phyloP scores from a whole-genome alignment of 768 basidiomycete genomes.

The Tricholoma matsutake region DNA sequence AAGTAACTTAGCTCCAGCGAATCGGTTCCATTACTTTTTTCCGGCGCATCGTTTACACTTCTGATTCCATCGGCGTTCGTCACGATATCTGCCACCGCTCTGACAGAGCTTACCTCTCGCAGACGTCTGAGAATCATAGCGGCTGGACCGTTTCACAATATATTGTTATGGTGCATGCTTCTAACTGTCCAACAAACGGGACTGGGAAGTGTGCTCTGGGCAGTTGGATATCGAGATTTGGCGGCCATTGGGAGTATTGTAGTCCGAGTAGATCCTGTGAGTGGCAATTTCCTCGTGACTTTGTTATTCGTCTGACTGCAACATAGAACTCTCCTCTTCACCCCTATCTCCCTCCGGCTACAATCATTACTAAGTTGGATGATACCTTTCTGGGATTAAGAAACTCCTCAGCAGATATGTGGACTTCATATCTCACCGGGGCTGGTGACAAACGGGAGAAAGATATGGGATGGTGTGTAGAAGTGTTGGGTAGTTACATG shows the following conservation, averaged over 20 bases:
- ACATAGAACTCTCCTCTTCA: conserved; percentile 58
- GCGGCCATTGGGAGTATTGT: conserved; percentile 53
- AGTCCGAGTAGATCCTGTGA: conserved; percentile 48
- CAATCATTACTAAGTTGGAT: conserved; percentile 63
- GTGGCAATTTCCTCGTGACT: conserved; percentile 18
- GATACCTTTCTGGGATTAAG: conserved; percentile 46
- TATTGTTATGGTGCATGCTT: conserved; percentile 54
- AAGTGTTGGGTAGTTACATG: conserved; percentile 12
- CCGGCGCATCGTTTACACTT: conserved; percentile 59
- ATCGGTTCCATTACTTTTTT: conserved; percentile 54
- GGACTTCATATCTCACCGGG: conserved; percentile 45
- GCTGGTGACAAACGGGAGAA: conserved; percentile 6
- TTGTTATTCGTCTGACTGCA: not conserved
- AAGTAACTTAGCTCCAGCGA: conserved; percentile 43
- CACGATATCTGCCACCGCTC: conserved; percentile 43
- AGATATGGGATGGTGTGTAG: conserved; percentile 62
- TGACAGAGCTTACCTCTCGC: conserved; percentile 36
- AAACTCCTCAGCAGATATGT: conserved; percentile 30
- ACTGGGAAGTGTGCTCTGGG: conserved; percentile 25
- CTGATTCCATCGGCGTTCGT: conserved; percentile 77
- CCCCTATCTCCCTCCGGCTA: conserved; percentile 52
- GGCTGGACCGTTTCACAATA: conserved; percentile 79
- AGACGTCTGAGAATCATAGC: conserved; percentile 61
- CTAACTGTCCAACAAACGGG: conserved; percentile 32
- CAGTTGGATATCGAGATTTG: conserved; percentile 52